Base-by-base conservation (phyloP, 108 stramenopile species). In the Cylindrotheca fusiformis region DNA sequence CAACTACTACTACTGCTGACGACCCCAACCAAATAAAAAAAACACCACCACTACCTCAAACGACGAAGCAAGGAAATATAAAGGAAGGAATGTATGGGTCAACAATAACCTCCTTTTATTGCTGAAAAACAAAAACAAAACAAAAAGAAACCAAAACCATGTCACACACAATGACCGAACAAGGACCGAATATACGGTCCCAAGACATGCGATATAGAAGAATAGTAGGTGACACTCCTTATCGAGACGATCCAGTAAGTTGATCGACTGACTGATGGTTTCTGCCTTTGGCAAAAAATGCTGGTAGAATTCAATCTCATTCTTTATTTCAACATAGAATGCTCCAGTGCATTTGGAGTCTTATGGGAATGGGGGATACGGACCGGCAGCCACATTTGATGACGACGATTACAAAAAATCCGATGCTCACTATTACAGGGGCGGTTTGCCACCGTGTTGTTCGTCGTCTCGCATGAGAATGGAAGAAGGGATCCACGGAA, bases 221-320 rank as follows among this genome's bases (percentile, higher is more conserved):
- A 65, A 52, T 72, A 45, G 71, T 63, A 52, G 63, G 71, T 21
- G 63, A 72, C 24, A 54, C 55, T 21, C 78, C 72, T 24, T 79
- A 79, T 67, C 68, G 78, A 52, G 78, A 79, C 50, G 78, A 79
- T 69, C 78, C 78, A 50, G 66, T 72, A 61, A 22, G 74, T 75
- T 27, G 23, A 21, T 22, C 20, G 17, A 32, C 44, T n/a, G 12
- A 3, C 0, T 60, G 41, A 2, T 60, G 19, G 5, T 5, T 20
- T 12, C n/a, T n/a, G n/a, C n/a, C n/a, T n/a, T n/a, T n/a, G n/a
- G n/a, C n/a, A n/a, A n/a, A n/a, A n/a, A n/a, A n/a, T n/a, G n/a
- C n/a, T n/a, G n/a, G n/a, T n/a, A n/a, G n/a, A n/a, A n/a, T n/a
- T n/a, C n/a, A n/a, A n/a, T n/a, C n/a, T n/a, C n/a, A n/a, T n/a